Percentiles rank a stretch among this genome's conserved stretches.
These are phyloP conservation scores for Pseudopyrenochaeta lycopersici DNA, from an alignment of 2,329 filamentous ascomycete species.

Conservation along the genomic window DNA sequence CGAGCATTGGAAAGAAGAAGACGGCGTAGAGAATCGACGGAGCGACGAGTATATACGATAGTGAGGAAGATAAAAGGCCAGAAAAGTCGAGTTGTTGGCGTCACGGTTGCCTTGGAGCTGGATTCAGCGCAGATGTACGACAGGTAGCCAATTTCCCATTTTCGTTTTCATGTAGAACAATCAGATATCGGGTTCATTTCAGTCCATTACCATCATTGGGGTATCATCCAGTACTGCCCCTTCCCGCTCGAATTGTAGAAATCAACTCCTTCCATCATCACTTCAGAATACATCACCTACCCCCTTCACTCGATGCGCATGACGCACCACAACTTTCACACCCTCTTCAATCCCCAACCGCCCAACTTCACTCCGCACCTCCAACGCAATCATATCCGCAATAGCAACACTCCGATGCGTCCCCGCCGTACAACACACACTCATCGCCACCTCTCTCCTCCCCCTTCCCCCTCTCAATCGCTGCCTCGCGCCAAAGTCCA, in stretches of 20 bases:
- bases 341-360: conserved; percentile 16
- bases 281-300: conserved; percentile 29
- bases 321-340: conserved; percentile 33
- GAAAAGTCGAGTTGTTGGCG: conserved; percentile 4
- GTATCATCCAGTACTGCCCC: neutral
- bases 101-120: conserved; percentile 5
- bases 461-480: neutral
- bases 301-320: conserved; percentile 39
- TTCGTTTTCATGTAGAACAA: conserved; percentile 31
- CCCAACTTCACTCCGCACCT: conserved; percentile 23
- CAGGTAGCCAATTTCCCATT: conserved; percentile 8
- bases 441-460: conserved; percentile 20
- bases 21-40: conserved; percentile 22
- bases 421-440: conserved; percentile 35
- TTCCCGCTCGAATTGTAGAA: neutral
- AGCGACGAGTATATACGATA: neutral
- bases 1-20: conserved; percentile 75
- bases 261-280: neutral
- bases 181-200: conserved; percentile 16
- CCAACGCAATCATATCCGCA: conserved; percentile 37
- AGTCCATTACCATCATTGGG: neutral
- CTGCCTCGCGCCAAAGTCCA: conserved; percentile 8
- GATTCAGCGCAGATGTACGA: conserved; percentile 5
- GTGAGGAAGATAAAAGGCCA: neutral
- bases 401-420: conserved; percentile 45